Percentiles rank a stretch among this genome's conserved stretches.
phyloP scores from a whole-genome alignment of 1,284 basidiomycete genomes.

The Amylostereum chailletii region DNA sequence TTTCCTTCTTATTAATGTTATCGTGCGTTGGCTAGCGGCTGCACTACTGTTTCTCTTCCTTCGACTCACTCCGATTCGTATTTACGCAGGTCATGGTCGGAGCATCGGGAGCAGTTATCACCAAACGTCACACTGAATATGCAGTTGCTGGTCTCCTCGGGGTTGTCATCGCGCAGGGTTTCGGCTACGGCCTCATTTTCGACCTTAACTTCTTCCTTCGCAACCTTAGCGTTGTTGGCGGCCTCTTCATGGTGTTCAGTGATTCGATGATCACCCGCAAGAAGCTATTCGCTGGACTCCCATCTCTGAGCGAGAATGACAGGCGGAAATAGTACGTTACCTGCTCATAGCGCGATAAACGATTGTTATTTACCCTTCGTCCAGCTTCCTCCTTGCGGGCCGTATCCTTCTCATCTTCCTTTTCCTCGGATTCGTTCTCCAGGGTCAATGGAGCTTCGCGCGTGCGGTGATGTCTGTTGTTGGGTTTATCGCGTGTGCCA shows the following conservation, averaged over 20 bases:
- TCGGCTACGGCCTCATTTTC: slow-evolving; percentile 38
- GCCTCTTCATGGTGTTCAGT: slow-evolving; percentile 90
- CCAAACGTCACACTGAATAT: slow-evolving; percentile 82
- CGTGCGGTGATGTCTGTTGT: slow-evolving; percentile 84
- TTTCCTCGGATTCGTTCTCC: slow-evolving; percentile 96
- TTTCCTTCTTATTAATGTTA: slow-evolving; percentile 88
- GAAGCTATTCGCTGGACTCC: slow-evolving; percentile 88
- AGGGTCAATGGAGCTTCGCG: slow-evolving; percentile 83
- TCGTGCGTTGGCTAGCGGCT: slow-evolving; percentile 53
- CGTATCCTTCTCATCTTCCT: slow-evolving; percentile 98
- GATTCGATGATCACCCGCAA: slow-evolving; percentile 87
- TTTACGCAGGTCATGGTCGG: slow-evolving; percentile 73
- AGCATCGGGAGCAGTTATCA: slow-evolving; percentile 84
- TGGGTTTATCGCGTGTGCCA: slow-evolving; percentile 86
- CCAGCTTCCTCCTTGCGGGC: slow-evolving; percentile 91
- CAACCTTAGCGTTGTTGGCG: slow-evolving; percentile 34
- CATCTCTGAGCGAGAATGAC: slow-evolving; percentile 88
- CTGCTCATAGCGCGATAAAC: background rate
- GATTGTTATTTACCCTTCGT: slow-evolving; percentile 1
- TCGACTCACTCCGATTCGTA: slow-evolving; percentile 1
- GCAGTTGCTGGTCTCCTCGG: slow-evolving; percentile 83
- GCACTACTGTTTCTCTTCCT: background rate
- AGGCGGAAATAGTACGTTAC: slow-evolving; percentile 89
- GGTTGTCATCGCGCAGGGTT: slow-evolving; percentile 91
- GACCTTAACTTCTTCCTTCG: slow-evolving; percentile 98